Base-by-base conservation (phyloP, 2,329 filamentous ascomycete species). In the Paramyrothecium sp. region DNA sequence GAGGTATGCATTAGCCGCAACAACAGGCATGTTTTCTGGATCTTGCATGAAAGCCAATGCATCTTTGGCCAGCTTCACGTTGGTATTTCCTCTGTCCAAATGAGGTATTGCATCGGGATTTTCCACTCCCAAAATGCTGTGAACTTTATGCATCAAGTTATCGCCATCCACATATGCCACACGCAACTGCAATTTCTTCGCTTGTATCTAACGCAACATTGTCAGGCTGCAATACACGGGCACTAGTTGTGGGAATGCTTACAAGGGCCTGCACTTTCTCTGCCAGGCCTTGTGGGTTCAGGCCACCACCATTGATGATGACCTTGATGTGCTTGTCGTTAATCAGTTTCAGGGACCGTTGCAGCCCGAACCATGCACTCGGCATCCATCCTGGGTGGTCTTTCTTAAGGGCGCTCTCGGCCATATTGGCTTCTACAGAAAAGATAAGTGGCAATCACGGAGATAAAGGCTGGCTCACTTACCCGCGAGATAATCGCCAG, bases 251-350 rank as follows among this genome's bases (percentile, higher is more conserved):
- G 13, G 13, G 13, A 4, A 16, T 69, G 61, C 3, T 61, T 63
- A 67, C 65, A 55, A 65, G 44, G 2, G 56, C 53, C 1, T 64
- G 56, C 10, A 68, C 59, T 48, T 61, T 66, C 53, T 78, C 63
- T 0, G 81, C 80, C 17, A 87, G 63, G 0, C 77, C 81, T 56
- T 74, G 73, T 0, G 84, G 84, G 56, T 86, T 81, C 17, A 81
- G 73, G 2, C 78, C 81, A 1, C 84, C 84, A 2, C 83, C 83
- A 61, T 86, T 85, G 56, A 84, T 72, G 38, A 84, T 73, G 13
- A 86, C 72, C 58, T 81, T 83, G 69, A 85, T 85, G 0, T 73
- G 65, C 58, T 81, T 78, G 52, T 78, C 69, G 2, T 65, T 58
- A 16, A 69, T 74, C 68, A 59, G 81, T 19, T 67, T 61, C 3